These are phyloP conservation scores for Xylaria sp. DNA, from an alignment of 2,329 filamentous ascomycete genomes.

Conservation along the genomic window DNA sequence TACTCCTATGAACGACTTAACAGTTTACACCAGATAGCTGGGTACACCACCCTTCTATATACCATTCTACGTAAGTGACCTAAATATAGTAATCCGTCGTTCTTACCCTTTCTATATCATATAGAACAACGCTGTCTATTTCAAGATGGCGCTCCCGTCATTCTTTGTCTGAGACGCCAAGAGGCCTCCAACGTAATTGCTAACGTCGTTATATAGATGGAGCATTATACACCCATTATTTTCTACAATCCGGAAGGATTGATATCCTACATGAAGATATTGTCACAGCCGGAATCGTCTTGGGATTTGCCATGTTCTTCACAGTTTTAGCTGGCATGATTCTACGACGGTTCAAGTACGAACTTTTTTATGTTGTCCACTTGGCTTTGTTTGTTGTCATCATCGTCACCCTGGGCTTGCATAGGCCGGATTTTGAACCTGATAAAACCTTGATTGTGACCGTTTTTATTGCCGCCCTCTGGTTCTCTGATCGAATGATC, in stretches of 20 bases:
- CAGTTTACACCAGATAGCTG: constrained; percentile 57
- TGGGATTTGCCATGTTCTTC: constrained; percentile 52
- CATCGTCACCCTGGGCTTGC: constrained; percentile 54
- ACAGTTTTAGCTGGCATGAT: constrained; percentile 50
- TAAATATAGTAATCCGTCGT: not conserved
- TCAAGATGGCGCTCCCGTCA: too few relatives aligned
- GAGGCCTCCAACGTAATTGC: not conserved
- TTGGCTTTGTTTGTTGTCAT: constrained; percentile 54
- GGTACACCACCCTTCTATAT: constrained; percentile 54
- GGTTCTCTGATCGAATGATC: constrained; percentile 57
- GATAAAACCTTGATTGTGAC: constrained; percentile 52
- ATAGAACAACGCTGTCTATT: not conserved
- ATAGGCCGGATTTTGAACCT: constrained; percentile 54
- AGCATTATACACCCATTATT: constrained; percentile 48
- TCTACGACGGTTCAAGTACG: constrained; percentile 55
- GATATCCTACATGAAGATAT: constrained; percentile 43
- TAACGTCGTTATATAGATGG: constrained; percentile 42
- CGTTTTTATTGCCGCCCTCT: constrained; percentile 53
- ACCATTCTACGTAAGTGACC: constrained; percentile 47
- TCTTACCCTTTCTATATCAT: not conserved
- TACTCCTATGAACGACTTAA: constrained; percentile 60
- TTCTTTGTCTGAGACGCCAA: not conserved
- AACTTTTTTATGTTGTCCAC: constrained; percentile 59
- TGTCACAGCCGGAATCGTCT: constrained; percentile 51
- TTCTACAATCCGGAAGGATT: constrained; percentile 40